Conservation (phyloP, 768 basidiomycete species). For the Leccinum variicolor region DNA sequence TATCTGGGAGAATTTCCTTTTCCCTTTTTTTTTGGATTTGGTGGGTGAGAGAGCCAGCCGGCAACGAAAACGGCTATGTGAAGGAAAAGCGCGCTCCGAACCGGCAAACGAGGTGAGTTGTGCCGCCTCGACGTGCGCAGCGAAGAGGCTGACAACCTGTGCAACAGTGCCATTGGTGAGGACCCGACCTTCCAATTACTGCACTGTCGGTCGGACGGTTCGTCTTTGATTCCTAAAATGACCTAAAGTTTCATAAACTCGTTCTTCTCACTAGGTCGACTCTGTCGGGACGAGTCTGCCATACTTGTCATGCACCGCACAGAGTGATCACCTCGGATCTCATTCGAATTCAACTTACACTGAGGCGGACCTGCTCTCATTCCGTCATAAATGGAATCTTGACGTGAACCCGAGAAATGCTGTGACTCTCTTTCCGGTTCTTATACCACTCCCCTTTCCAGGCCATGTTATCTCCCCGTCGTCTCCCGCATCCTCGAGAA, state of each 20-base stretch:
- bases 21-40: not conserved
- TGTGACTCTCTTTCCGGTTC: slow-evolving; percentile 25
- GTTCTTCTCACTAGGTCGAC: slow-evolving; percentile 23
- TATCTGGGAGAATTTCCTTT: not conserved
- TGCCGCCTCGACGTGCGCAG: not conserved
- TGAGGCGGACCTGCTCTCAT: slow-evolving; percentile 23
- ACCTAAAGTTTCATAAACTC: slow-evolving; percentile 33
- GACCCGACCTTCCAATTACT: slow-evolving; percentile 17
- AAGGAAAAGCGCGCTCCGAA: slow-evolving; percentile 12
- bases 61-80: slow-evolving; percentile 18
- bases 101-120: slow-evolving; percentile 4
- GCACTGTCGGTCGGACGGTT: not conserved
- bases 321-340: slow-evolving; percentile 33
- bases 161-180: slow-evolving; percentile 4
- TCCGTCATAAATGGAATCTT: slow-evolving; percentile 17
- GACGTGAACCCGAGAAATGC: slow-evolving; percentile 33
- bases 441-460: slow-evolving; percentile 26
- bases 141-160: slow-evolving; percentile 17
- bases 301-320: slow-evolving; percentile 31
- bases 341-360: slow-evolving; percentile 7
- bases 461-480: slow-evolving; percentile 14
- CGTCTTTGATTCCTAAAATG: slow-evolving; percentile 31
- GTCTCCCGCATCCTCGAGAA: slow-evolving; percentile 13
- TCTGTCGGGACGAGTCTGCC: slow-evolving; percentile 32
- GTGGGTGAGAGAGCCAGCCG: slow-evolving; percentile 2